Evolutionary conservation across 768 basidiomycete species (phyloP).

Genomic region (Sistotremastrum niveocremeum): DNA sequence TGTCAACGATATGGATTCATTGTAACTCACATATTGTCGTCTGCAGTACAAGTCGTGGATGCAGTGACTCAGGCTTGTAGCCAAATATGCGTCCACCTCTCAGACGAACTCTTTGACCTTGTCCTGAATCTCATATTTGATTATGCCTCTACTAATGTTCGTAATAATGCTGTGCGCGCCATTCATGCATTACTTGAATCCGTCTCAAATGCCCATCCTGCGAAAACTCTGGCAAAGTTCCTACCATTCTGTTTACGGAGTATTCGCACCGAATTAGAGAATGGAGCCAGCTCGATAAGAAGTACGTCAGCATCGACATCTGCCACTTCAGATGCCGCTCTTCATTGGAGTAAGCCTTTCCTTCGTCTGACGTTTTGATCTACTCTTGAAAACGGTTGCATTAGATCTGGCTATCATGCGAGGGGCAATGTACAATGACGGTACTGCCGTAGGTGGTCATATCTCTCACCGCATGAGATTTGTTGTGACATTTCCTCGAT

Average conservation of each 20-base stretch:
- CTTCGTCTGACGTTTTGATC: neutral
- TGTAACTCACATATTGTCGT: neutral
- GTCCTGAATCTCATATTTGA: constrained; percentile 75
- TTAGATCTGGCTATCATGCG: constrained; percentile 62
- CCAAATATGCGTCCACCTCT: constrained; percentile 61
- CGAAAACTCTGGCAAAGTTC: constrained; percentile 67
- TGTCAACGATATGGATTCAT: neutral
- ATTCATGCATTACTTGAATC: constrained; percentile 80
- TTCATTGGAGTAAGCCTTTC: constrained; percentile 64
- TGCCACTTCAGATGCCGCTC: constrained; percentile 66
- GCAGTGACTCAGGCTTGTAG: constrained; percentile 64
- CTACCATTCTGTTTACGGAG: constrained; percentile 57
- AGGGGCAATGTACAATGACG: constrained; percentile 68
- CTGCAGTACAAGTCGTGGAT: constrained; percentile 57
- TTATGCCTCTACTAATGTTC: constrained; percentile 80
- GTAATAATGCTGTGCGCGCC: constrained; percentile 81
- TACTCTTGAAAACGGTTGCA: neutral
- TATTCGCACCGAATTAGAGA: constrained; percentile 66
- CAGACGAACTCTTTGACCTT: constrained; percentile 64
- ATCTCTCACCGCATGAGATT: neutral
- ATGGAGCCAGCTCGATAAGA: constrained; percentile 64
- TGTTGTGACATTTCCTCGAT: neutral
- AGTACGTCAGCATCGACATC: constrained; percentile 59
- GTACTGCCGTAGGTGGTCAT: constrained; percentile 35
- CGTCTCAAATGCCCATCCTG: constrained; percentile 67